Evolutionary conservation across 192 early-diverging fungal species (phyloP), one percentile per base, ranked within the genome.

Genomic region (Backusella morwellensis): DNA sequence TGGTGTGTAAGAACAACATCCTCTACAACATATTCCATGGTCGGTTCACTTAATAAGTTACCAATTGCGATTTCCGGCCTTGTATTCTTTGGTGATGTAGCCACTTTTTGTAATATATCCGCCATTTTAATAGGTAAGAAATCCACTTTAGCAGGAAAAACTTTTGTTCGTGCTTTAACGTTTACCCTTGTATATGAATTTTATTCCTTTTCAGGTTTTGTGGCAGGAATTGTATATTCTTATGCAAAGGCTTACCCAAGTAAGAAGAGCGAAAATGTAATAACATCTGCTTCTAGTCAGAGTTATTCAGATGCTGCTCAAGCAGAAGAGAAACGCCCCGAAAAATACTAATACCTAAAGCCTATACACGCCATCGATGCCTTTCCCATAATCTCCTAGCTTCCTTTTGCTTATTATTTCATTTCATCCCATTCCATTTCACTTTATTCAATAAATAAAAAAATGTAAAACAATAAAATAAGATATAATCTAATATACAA

Each of bases 1-100:
- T 95, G 93, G 94, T 96, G 95, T 78, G 87, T 95, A 35, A 86
- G 94, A 36, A 88, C 91, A n/a, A 88, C 93, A 12, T 90, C 88
- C 0, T 92, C 92, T 19, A 94, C 94, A 35, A 94, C 93, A 0
- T 94, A 93, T 80, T 90, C 88, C 29, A 98, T 98, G 98, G 95
- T 95, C 32, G 96, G 97, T 9, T 93, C 95, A 1, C 91, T 98
- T 52, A 98, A 98, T 86, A 98, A 99, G 80, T 86, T 99, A 44
- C 97, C 95, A 19, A 95, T 96, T 78, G 94, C 96, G 2, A 80
- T 97, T 47, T 93, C 93, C 75, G 95, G 97, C 38, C 95, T 98
- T 89, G 70, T 97, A 8, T 98, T 96, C 85, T 95, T 99, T 85
- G 90, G 91, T 54, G 96, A 96, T 78, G 89, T 89, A 29, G 88